phyloP scores from a whole-genome alignment of 441 rosid genomes.

The Rhodomyrtus psidioides region DNA sequence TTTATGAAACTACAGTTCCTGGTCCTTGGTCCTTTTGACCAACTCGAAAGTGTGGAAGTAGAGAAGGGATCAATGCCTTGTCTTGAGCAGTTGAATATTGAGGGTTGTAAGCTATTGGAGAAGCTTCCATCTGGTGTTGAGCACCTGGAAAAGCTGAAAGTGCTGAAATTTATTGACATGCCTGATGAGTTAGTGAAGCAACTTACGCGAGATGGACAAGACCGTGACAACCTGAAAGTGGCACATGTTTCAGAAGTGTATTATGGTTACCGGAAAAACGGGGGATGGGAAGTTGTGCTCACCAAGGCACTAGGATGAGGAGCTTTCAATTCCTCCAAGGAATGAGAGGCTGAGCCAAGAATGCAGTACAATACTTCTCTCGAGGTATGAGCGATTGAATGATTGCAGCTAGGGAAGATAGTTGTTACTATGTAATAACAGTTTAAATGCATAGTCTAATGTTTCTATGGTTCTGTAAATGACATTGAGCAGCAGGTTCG shows the following conservation, averaged over 20 bases:
- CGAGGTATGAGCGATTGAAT: no score
- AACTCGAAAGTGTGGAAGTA: not conserved
- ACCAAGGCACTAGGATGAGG: no score
- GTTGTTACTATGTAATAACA: no score
- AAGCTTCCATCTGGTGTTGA: not conserved
- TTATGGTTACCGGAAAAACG: not conserved
- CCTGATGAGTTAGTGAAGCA: not conserved
- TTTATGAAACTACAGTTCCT: not conserved
- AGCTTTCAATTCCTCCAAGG: no score
- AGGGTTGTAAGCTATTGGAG: not conserved
- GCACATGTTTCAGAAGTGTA: not conserved
- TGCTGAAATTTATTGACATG: not conserved
- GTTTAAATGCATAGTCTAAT: not conserved
- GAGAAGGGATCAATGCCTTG: not conserved
- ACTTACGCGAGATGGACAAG: not conserved
- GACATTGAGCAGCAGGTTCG: accelerated
- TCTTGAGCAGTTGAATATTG: not conserved
- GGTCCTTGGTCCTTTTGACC: not conserved
- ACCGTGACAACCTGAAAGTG: not conserved
- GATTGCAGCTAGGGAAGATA: no score
- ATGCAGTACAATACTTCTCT: no score
- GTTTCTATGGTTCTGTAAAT: not conserved
- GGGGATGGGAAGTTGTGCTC: not conserved
- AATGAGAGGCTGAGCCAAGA: no score
- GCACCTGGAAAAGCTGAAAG: not conserved